Percentiles rank a stretch among this genome's conserved stretches.
Evolutionary conservation across 73 alveolate genomes (phyloP).

Genomic region (Paramecium sonneborni): DNA sequence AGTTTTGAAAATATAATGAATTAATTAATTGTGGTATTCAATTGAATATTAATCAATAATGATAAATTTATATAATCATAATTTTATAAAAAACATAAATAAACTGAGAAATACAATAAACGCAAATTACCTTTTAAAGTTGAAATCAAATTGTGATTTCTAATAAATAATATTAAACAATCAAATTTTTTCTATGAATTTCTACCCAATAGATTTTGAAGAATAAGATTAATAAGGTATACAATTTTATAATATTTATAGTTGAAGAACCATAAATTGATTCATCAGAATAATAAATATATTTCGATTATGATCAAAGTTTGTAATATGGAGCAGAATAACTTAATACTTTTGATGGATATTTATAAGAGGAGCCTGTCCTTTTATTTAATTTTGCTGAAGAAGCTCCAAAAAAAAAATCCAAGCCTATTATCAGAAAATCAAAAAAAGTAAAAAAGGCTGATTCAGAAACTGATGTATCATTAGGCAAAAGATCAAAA

Average conservation of each 20-base stretch:
- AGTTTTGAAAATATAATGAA: no score
- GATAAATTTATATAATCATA: not conserved
- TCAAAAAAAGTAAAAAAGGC: constrained; percentile 3
- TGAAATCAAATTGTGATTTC: not conserved
- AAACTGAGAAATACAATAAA: not conserved
- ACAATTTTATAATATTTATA: not conserved
- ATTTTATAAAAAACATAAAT: not conserved
- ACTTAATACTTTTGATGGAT: constrained; percentile 38
- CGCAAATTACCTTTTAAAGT: not conserved
- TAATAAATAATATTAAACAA: not conserved
- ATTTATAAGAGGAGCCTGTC: constrained; percentile 29
- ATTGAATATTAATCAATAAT: not conserved
- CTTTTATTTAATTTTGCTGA: constrained; percentile 6
- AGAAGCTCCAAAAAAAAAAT: constrained; percentile 40
- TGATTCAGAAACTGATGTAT: constrained; percentile 19
- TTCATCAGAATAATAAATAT: not conserved
- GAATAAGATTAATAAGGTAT: not conserved
- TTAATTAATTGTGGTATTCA: not conserved
- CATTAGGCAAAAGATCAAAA: not conserved
- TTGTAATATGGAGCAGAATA: not conserved
- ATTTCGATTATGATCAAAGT: not conserved
- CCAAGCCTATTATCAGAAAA: not conserved
- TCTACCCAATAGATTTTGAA: constrained; percentile 12
- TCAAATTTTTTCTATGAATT: not conserved
- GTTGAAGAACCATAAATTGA: not conserved